Base-by-base conservation (phyloP, 2,329 filamentous ascomycete species). In the Trichoderma brevicompactum region DNA sequence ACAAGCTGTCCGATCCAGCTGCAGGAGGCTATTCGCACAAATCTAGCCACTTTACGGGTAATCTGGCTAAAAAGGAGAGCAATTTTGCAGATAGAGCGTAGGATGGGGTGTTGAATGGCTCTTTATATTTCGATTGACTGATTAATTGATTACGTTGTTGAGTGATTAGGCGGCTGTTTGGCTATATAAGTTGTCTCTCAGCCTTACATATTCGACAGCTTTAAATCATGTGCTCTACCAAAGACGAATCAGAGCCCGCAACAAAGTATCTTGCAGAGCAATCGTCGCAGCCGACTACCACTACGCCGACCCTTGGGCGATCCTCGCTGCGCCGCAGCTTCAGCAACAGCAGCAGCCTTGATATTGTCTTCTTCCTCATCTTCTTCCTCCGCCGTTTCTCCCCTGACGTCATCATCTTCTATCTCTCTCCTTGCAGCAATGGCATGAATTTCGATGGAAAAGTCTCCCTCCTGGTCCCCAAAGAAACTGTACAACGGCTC, bases 381-480 rank as follows among this genome's bases (percentile, higher is more conserved):
- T 5, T 74, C 68, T 3, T 68, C 70, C 2, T 68, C 62, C 6
- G 32, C 34, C 23, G n/a, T 12, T 34, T n/a, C 40, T 10, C 7
- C 38, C n/a, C 15, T 34, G 10, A 41, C 44, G 66, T 64, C 46
- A 36, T 13, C 17, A 2, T 50, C 58, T 17, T 40, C 48, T 40
- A 50, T 49, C n/a, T 49, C 59, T 46, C 68, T 72, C 52, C 62
- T 71, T 5, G 74, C 75, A 13, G 70, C 69, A 55, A 78, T 76
- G 36, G 71, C 71, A 49, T 71, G 68, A 9, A 78, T 65, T 7
- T 73, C 70, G 12, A 78, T 59, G 48, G 71, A 68, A 54, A 93
- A 93, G 3, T 86, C 80, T 3, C 91, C 91, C 68, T 91, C 80
- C 75, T 94, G 91, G 0, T 83, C 78, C 8, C 88, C 91, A 70